Evolutionary conservation across 2,329 filamentous ascomycete species (phyloP).

Genomic region (Capronia americana): DNA sequence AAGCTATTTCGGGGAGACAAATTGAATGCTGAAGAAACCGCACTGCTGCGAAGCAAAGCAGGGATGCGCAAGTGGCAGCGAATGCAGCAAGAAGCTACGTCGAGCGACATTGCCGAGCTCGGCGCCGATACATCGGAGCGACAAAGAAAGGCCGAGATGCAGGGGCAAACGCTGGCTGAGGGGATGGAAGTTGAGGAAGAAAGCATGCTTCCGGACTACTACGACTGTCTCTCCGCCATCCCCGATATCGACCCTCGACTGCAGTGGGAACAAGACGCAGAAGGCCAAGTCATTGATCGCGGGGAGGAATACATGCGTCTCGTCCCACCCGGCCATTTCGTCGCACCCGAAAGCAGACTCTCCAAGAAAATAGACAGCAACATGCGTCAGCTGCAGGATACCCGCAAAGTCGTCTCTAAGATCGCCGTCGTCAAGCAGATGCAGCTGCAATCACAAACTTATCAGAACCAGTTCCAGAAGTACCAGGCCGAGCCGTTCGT

Average conservation of each 20-base stretch:
- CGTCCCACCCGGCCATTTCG: constrained; percentile 76
- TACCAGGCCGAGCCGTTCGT: constrained; percentile 89
- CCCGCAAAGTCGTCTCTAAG: constrained; percentile 92
- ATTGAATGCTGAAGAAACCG: constrained; percentile 85
- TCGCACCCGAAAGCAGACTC: constrained; percentile 74
- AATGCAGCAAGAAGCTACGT: constrained; percentile 72
- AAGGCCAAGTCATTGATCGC: constrained; percentile 87
- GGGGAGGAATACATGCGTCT: constrained; percentile 83
- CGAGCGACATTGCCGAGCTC: constrained; percentile 52
- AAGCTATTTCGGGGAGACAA: constrained; percentile 84
- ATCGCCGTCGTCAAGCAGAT: constrained; percentile 99
- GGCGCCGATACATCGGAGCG: constrained; percentile 48
- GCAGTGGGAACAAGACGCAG: constrained; percentile 86
- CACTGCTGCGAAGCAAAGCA: constrained; percentile 80
- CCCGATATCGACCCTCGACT: constrained; percentile 81
- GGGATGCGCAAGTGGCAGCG: constrained; percentile 89
- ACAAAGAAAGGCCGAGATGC: constrained; percentile 45
- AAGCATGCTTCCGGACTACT: constrained; percentile 88
- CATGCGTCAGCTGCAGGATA: constrained; percentile 94
- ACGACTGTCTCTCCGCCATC: constrained; percentile 82
- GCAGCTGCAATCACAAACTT: constrained; percentile 97
- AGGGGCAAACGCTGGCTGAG: constrained; percentile 82
- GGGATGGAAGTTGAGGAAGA: constrained; percentile 92
- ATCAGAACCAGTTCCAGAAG: constrained; percentile 97
- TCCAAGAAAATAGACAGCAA: constrained; percentile 85